These are phyloP conservation scores for Zizania latifolia DNA, from an alignment of 176 grass and related monocot species.

Conservation along the genomic window DNA sequence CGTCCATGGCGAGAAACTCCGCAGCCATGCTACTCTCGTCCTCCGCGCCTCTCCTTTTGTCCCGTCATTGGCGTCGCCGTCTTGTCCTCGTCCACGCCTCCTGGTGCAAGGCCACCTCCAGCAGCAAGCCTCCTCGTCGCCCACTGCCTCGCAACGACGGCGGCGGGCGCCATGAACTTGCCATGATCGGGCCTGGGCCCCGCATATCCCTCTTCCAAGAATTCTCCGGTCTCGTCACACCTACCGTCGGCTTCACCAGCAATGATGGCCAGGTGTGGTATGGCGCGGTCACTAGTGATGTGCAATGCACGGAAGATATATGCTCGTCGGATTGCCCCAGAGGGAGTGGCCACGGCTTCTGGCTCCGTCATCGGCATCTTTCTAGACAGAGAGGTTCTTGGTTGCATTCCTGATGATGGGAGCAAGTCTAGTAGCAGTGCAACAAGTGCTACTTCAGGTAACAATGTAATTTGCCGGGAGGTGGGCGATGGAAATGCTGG, in stretches of 20 bases:
- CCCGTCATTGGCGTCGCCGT: background rate
- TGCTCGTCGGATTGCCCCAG: slow-evolving; percentile 19
- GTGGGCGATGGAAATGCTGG: background rate
- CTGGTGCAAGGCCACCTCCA: slow-evolving; percentile 15
- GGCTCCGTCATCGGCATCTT: background rate
- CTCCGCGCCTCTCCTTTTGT: background rate
- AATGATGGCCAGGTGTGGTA: background rate
- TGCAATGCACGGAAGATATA: background rate
- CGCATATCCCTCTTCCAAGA: slow-evolving; percentile 29
- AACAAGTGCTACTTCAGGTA: too few relatives aligned
- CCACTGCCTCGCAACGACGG: background rate
- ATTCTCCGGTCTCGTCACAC: slow-evolving; percentile 12
- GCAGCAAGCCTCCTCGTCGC: background rate
- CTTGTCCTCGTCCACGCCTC: background rate
- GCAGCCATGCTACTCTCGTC: slow-evolving; percentile 14
- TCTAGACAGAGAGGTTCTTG: background rate
- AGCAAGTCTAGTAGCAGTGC: too few relatives aligned
- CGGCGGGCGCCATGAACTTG: background rate
- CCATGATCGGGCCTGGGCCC: background rate
- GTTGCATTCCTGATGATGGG: background rate
- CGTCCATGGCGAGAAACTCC: slow-evolving; percentile 24
- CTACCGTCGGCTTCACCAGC: background rate
- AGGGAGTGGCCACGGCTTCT: background rate
- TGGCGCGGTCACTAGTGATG: background rate
- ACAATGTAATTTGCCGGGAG: background rate